phyloP scores from a whole-genome alignment of 2,329 filamentous ascomycete genomes.

The Trichophaea hybrida region DNA sequence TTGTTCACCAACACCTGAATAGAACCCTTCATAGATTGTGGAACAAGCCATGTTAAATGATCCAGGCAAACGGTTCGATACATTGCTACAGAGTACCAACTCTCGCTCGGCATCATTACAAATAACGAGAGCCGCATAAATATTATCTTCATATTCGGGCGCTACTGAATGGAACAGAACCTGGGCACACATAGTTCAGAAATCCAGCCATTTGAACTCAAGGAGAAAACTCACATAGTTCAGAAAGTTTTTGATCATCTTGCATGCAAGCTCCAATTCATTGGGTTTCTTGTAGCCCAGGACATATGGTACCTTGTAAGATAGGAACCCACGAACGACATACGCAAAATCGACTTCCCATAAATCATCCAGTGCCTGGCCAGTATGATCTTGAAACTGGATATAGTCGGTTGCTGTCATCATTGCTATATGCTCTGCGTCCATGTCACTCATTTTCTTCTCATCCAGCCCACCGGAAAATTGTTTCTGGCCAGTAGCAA shows the following conservation, averaged over 20 bases:
- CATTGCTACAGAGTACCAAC: constrained; percentile 43
- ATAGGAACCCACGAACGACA: constrained; percentile 68
- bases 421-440: constrained; percentile 48
- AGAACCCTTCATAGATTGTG: constrained; percentile 13
- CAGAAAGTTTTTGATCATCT: constrained; percentile 70
- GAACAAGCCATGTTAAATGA: constrained; percentile 55
- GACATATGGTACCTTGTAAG: constrained; percentile 42
- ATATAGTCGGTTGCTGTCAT: constrained; percentile 50
- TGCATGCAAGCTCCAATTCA: constrained; percentile 45
- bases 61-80: constrained; percentile 49
- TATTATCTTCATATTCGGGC: constrained; percentile 57
- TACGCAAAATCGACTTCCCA: constrained; percentile 72
- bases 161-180: constrained; percentile 72
- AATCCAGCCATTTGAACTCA: not conserved
- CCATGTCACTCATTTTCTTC: constrained; percentile 47
- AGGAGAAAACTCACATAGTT: constrained; percentile 44
- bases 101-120: constrained; percentile 56
- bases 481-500: constrained; percentile 47
- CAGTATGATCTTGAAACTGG: constrained; percentile 32
- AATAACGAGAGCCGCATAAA: constrained; percentile 49
- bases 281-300: constrained; percentile 42
- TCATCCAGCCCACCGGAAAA: constrained; percentile 49
- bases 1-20: constrained; percentile 12
- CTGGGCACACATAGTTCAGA: constrained; percentile 1
- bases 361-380: constrained; percentile 38